Base-by-base conservation (phyloP, 139 green algal species). In the Mesotaenium endlicherianum region DNA sequence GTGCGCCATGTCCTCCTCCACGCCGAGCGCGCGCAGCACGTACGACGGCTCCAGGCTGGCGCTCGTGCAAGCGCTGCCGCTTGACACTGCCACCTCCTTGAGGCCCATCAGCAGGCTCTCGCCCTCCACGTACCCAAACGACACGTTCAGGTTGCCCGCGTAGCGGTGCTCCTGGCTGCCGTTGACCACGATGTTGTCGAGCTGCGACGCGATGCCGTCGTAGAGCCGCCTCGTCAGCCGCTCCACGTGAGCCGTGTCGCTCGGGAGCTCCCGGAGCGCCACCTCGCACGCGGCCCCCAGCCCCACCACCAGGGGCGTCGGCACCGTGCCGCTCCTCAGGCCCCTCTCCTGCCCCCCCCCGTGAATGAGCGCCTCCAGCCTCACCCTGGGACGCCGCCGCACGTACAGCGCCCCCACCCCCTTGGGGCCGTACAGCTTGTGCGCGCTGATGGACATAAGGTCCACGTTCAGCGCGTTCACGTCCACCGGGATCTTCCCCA, bases 341-440 rank as follows among this genome's bases (percentile, higher is more conserved):
- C 96, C 96, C 3, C 96, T 91, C 91, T 99, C 96, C 68, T 88
- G 83, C 1, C 59, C 96, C 20, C 96, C 96, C 30, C 96, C 96
- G 81, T 82, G 95, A 89, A 99, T 99, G 76, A 96, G 92, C 1
- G 96, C 79, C 91, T 98, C 94, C 43, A 99, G 87, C 0, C 96
- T 90, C 76, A 99, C 96, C 36, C 96, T 92, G 0, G 96, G 96
- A 0, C 96, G 92, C 34, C 95, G 85, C 67, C 96, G 90, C 34
- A 99, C 90, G 89, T 99, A 99, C 4, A 99, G 90, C 8, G 96
- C 96, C 17, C 95, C 95, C n/a, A 98, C 86, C 6, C 95, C 96
- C 91, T 99, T 99, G 58, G 96, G 96, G 0, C 95, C 96, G 87
- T 99, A 99, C 36, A 99, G 60, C 91, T 99, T 99, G 91, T 99